Evolutionary conservation across 768 basidiomycete species (phyloP).

Genomic region (Gloeostereum incarnatum): DNA sequence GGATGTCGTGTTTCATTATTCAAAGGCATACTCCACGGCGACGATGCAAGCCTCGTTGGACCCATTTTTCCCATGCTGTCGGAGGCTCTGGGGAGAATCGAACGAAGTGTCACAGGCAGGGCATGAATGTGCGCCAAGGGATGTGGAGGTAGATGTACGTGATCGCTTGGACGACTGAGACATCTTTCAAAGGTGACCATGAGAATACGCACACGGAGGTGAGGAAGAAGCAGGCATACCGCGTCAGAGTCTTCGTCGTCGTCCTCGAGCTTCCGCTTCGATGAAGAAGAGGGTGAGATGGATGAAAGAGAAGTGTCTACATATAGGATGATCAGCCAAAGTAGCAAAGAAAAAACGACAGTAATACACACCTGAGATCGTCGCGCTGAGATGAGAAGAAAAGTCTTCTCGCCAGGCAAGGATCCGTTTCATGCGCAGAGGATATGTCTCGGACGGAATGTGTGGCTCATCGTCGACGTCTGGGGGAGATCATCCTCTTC

Average conservation of each 20-base stretch:
- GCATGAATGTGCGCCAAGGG: conserved; percentile 51
- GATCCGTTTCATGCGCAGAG: conserved; percentile 54
- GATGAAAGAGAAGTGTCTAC: conserved; percentile 21
- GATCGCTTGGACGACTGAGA: conserved; percentile 53
- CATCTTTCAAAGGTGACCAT: conserved; percentile 21
- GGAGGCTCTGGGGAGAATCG: conserved; percentile 45
- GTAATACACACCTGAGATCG: conserved; percentile 27
- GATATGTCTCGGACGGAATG: conserved; percentile 35
- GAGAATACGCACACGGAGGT: conserved; percentile 2
- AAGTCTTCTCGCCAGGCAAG: conserved; percentile 62
- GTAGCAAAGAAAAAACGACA: conserved; percentile 1
- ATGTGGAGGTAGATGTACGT: conserved; percentile 26
- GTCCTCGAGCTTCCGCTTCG: conserved; percentile 42
- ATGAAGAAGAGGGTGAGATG: too few species aligned
- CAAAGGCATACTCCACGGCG: conserved; percentile 70
- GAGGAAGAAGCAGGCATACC: conserved; percentile 18
- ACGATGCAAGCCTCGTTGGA: conserved; percentile 63
- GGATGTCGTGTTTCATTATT: conserved; percentile 27
- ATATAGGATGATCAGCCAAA: conserved; percentile 8
- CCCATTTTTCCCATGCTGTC: conserved; percentile 47
- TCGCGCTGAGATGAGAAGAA: conserved; percentile 29
- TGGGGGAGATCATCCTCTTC: conserved; percentile 24
- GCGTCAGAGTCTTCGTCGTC: conserved; percentile 24
- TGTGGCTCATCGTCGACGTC: conserved; percentile 20
- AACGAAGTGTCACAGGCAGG: conserved; percentile 70